phyloP scores from a whole-genome alignment of 2,329 filamentous ascomycete genomes.

The Colletotrichum limetticola region DNA sequence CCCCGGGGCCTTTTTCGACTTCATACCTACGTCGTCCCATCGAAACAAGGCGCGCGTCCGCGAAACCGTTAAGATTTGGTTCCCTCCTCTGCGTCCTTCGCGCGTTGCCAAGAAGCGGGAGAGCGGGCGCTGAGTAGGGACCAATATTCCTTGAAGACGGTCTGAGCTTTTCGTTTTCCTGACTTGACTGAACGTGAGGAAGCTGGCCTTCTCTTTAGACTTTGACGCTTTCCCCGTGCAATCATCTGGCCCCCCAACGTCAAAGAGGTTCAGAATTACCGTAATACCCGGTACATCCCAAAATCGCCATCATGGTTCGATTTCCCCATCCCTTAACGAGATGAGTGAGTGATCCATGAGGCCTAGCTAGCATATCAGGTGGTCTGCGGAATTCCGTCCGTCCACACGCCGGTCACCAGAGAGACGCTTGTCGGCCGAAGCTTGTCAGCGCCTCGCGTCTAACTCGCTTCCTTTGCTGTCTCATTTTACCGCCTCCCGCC shows the following conservation, averaged over 20 bases:
- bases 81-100: not conserved
- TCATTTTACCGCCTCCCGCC: not conserved
- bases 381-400: not conserved
- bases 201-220: not conserved
- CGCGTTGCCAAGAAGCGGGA: not conserved
- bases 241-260: not conserved
- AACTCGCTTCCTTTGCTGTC: not conserved
- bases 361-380: not conserved
- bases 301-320: not conserved
- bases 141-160: not conserved
- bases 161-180: not conserved
- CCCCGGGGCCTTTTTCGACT: not conserved
- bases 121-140: not conserved
- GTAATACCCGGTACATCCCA: not conserved
- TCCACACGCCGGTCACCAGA: not conserved
- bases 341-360: not conserved
- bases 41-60: not conserved
- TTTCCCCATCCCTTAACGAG: not conserved
- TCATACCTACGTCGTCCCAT: not conserved
- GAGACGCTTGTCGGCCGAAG: not conserved
- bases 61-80: not conserved
- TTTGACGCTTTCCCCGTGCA: not conserved
- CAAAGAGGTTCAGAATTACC: no score
- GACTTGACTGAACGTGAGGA: not conserved
- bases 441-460: not conserved